Conservation (phyloP, 75 land plant species). For the Ceratopteris richardii region DNA sequence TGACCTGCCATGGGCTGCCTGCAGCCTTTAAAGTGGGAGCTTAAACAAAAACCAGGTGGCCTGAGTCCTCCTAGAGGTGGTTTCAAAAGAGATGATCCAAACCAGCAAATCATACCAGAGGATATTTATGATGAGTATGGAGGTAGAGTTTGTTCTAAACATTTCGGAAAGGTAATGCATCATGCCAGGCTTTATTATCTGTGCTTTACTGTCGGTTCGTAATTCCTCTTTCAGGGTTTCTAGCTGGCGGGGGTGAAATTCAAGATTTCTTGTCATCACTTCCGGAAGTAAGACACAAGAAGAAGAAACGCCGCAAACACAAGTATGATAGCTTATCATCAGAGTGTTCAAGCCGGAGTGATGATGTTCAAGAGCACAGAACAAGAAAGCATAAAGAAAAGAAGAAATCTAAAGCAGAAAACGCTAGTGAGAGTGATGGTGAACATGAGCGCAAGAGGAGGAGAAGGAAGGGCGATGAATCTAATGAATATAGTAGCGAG, state of each 20-base stretch:
- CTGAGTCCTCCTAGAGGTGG: slow-evolving; percentile 98
- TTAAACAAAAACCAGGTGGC: slow-evolving; percentile 78
- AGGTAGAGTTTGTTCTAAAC: slow-evolving; percentile 36
- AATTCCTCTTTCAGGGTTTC: slow-evolving; percentile 41
- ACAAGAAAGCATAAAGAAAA: too few relatives aligned
- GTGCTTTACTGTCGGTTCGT: background rate
- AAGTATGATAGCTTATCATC: slow-evolving; percentile 8
- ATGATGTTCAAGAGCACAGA: background rate
- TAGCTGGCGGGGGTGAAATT: slow-evolving; percentile 42
- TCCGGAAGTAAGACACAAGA: slow-evolving; percentile 21
- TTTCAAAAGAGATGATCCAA: slow-evolving; percentile 84
- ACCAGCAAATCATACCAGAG: slow-evolving; percentile 95
- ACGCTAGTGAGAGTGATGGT: background rate
- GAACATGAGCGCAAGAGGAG: background rate
- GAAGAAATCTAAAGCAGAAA: background rate
- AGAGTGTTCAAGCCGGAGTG: background rate
- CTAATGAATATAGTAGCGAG: background rate
- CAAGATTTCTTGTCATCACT: slow-evolving; percentile 40
- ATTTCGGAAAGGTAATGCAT: slow-evolving; percentile 3
- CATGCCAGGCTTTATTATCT: background rate
- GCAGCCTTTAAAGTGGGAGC: slow-evolving; percentile 95
- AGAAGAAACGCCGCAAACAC: slow-evolving; percentile 24
- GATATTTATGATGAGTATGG: slow-evolving; percentile 99
- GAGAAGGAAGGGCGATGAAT: background rate
- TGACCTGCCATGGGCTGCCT: too few relatives aligned